Base-by-base conservation (phyloP, 176 grass and related monocot species). In the Poa annua region DNA sequence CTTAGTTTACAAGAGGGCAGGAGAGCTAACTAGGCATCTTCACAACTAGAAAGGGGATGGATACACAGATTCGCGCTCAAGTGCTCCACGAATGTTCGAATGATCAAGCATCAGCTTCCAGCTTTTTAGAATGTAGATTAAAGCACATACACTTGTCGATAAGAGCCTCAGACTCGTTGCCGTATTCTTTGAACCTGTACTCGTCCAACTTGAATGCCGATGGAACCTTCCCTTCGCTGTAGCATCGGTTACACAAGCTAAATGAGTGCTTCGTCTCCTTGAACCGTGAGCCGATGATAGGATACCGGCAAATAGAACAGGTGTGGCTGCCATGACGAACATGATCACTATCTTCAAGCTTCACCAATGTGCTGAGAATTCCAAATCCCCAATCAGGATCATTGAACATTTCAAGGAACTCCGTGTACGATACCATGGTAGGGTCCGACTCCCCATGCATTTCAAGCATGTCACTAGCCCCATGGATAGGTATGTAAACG, bases 391-490 rank as follows among this genome's bases (percentile, higher is more conserved):
- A 92, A 67, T 96, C 93, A 20, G 89, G 80, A 80, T 99, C 97
- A 85, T 99, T 94, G 64, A 99, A 99, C 93, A 99, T 99, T 56
- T 96, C 97, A 62, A 96, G 78, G 66, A 99, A 99, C 57, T 99
- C 97, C 3, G 73, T 75, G 73, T 94, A 99, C n/a, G 96, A 91
- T 57, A 96, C 91, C 89, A 94, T 90, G 34, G 97, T 95, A 53
- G 91, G 93, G 85, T 99, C 97, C 24, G 97, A 96, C 86, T 94
- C 93, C 44, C 91, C 96, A 71, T 94, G 96, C 83, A 96, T 89
- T 88, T 96, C 96, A 7, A 96, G 85, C 93, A 94, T 94, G 73
- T 96, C 91, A 68, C 91, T 99, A 71, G 87, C 75, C 71, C 93
- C 87, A 88, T 92, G 87, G 26, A 86, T 90, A 66, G 93, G 91